Percentiles rank a stretch among this genome's conserved stretches.
phyloP scores from a whole-genome alignment of 176 grass and related monocot species.

The Musa schizocarpa region DNA sequence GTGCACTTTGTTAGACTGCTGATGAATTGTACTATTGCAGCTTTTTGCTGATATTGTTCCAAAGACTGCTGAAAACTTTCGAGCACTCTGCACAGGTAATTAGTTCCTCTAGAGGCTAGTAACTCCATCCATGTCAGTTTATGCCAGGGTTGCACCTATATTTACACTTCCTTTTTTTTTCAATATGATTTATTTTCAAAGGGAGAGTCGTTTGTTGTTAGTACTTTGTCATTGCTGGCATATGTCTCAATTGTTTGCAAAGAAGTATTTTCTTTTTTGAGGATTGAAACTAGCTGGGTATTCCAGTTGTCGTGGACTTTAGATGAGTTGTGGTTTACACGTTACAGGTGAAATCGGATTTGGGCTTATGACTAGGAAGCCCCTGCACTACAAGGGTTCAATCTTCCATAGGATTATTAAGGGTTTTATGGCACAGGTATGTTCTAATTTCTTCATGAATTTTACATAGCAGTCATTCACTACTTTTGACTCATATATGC shows the following conservation, averaged over 20 bases:
- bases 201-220: too few species aligned
- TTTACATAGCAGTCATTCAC: slow-evolving; percentile 7
- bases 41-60: slow-evolving; percentile 77
- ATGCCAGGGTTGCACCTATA: not conserved
- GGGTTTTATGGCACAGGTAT: slow-evolving; percentile 91
- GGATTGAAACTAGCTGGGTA: too few species aligned
- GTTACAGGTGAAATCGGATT: slow-evolving; percentile 63
- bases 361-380: slow-evolving; percentile 51
- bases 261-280: too few species aligned
- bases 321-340: slow-evolving; percentile 21
- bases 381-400: slow-evolving; percentile 80
- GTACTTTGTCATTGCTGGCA: not conserved
- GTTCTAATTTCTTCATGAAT: slow-evolving; percentile 13
- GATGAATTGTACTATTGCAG: slow-evolving; percentile 37
- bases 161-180: not conserved
- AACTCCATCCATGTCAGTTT: not conserved
- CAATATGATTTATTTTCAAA: not conserved
- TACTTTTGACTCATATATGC: slow-evolving; percentile 1
- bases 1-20: slow-evolving; percentile 2
- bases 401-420: slow-evolving; percentile 81
- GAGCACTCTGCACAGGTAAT: slow-evolving; percentile 85
- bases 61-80: slow-evolving; percentile 76
- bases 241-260: not conserved
- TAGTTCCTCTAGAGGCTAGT: not conserved
- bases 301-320: not conserved